Conservation (phyloP, 2,329 filamentous ascomycete genomes). For the Rhynchosporium graminicola region DNA sequence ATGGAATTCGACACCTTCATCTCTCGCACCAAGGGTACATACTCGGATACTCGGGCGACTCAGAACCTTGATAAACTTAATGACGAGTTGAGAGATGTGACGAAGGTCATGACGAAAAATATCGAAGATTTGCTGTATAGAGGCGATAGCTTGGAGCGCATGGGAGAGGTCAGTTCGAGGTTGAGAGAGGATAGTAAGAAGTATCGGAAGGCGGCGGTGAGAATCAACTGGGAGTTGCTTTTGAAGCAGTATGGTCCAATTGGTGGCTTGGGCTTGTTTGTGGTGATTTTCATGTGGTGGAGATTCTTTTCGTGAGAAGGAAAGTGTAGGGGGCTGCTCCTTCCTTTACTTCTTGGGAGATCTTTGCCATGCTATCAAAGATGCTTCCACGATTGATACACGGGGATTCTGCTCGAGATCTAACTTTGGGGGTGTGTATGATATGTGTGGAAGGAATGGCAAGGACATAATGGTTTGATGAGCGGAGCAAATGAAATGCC, state of each 20-base stretch:
- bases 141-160: constrained; percentile 90
- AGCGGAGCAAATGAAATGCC: too few relatives aligned
- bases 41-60: constrained; percentile 86
- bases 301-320: constrained; percentile 18
- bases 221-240: constrained; percentile 97
- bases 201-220: constrained; percentile 87
- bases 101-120: constrained; percentile 99
- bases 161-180: constrained; percentile 90
- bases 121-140: constrained; percentile 96
- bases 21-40: constrained; percentile 86
- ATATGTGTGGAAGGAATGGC: not conserved
- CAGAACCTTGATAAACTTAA: constrained; percentile 95
- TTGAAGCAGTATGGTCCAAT: constrained; percentile 96
- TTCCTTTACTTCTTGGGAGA: not conserved
- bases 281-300: constrained; percentile 18
- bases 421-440: not conserved
- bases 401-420: not conserved
- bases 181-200: constrained; percentile 92
- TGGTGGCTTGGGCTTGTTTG: constrained; percentile 48
- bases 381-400: too few relatives aligned
- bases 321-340: not conserved
- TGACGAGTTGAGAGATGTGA: constrained; percentile 95
- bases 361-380: not conserved
- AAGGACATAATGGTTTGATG: not conserved
- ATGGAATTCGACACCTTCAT: constrained; percentile 99